A percentile compares a stretch with the other conserved stretches of the same genome.
Evolutionary conservation across 2,329 filamentous ascomycete species (phyloP).

Genomic region (Chaetothyriales sp.): DNA sequence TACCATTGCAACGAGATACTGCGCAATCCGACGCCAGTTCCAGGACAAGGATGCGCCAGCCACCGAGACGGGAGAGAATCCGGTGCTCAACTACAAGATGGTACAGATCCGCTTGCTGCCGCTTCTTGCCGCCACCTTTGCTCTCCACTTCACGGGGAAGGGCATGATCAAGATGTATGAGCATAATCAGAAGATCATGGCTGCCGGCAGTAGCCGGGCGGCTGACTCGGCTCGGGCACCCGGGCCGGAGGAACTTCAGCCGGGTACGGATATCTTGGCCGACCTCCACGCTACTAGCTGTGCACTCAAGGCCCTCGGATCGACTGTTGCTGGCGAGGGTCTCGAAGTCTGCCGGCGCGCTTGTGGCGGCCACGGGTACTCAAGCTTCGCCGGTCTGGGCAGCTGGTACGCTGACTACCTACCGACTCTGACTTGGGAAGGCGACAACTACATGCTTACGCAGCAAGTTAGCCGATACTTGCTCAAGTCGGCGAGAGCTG

Average conservation of each 20-base stretch:
- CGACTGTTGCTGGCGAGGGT: constrained; percentile 59
- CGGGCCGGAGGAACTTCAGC: constrained; percentile 53
- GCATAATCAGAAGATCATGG: constrained; percentile 57
- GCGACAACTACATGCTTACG: constrained; percentile 71
- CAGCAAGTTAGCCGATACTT: constrained; percentile 67
- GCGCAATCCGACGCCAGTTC: constrained; percentile 62
- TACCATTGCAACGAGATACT: constrained; percentile 64
- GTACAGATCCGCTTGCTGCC: constrained; percentile 62
- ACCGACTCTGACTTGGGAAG: constrained; percentile 59
- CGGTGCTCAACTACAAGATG: constrained; percentile 70
- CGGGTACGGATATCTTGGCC: constrained; percentile 54
- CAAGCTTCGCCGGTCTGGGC: constrained; percentile 61
- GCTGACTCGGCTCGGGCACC: constrained; percentile 39
- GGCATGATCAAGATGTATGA: constrained; percentile 63
- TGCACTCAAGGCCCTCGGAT: constrained; percentile 59
- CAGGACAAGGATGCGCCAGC: constrained; percentile 56
- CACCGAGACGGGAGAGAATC: constrained; percentile 49
- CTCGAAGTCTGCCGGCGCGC: constrained; percentile 62
- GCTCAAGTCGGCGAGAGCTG: constrained; percentile 59
- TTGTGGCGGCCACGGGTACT: constrained; percentile 66
- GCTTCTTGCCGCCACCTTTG: constrained; percentile 59
- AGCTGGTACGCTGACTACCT: constrained; percentile 63
- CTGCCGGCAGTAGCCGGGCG: constrained; percentile 30
- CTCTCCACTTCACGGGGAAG: constrained; percentile 65
- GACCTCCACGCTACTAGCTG: constrained; percentile 67